Evolutionary conservation across 805 yeast species (phyloP), one percentile per base, ranked within the genome.

Genomic region (Brettanomyces sp.): DNA sequence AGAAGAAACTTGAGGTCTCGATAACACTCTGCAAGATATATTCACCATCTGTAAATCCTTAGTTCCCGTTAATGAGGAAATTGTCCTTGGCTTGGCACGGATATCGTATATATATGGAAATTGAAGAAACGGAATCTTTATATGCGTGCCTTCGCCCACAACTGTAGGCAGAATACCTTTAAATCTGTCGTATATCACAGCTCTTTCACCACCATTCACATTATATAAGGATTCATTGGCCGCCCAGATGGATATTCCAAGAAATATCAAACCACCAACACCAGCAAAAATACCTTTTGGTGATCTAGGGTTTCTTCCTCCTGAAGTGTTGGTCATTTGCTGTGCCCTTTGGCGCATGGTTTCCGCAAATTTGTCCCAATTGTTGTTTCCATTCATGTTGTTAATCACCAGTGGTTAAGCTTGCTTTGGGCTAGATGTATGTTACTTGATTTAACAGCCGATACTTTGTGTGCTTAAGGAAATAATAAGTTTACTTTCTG

Each of bases 131-230:
- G 99, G 99, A 52, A 91, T 71, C 43, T 88, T 82, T 55, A 93
- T 72, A 68, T 93, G 99, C 2, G 99, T 93, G 55, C 99, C 99
- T 70, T 93, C 99, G 42, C 78, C 78, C 63, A 82, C 88, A 52
- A 93, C 87, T 49, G 73, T 76, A 14, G 90, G 80, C 60, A 80
- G 85, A 42, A 93, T 82, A 61, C 99, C 99, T 43, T 79, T 74
- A 25, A 89, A 43, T 61, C 99, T 80, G 24, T 95, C 88, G 64
- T 93, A 93, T 36, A 93, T 77, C 59, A 93, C 90, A 14, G 97
- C 99, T 62, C 99, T 76, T 66, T 91, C 98, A 67, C 99, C 99
- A 79, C 99, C 99, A 66, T 93, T 98, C 49, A 93, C 99, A 62
- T 82, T 84, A 68, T 81, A 84, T 34, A 84, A 67, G 1, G 89